Percentiles rank a stretch among this genome's conserved stretches.
Conservation (phyloP, 2,329 filamentous ascomycete genomes). For the Metarhizium brunneum region DNA sequence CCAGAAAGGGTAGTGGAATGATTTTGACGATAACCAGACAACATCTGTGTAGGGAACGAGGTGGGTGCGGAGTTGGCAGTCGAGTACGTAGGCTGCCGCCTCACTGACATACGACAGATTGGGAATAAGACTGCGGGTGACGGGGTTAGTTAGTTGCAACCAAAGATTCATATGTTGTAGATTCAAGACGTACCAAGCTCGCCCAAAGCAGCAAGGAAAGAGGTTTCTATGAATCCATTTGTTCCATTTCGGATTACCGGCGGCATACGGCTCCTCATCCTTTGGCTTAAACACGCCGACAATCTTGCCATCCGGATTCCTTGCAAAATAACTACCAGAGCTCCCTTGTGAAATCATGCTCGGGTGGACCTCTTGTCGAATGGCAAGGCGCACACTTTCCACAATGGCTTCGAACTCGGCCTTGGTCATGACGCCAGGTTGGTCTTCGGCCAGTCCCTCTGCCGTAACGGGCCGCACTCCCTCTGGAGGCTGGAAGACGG, state of each 20-base stretch:
- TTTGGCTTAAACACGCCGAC: conserved; percentile 99
- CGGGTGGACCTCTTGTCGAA: conserved; percentile 83
- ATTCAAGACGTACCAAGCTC: conserved; percentile 60
- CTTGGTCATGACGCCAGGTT: conserved; percentile 62
- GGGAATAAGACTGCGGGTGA: conserved; percentile 61
- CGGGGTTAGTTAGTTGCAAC: neutral
- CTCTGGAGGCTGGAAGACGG: conserved; percentile 89
- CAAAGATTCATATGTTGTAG: neutral
- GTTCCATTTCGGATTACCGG: conserved; percentile 96
- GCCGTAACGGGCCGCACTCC: conserved; percentile 72
- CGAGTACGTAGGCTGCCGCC: conserved; percentile 91
- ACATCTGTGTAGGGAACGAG: conserved; percentile 96
- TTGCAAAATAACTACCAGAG: conserved; percentile 95
- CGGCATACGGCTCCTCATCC: conserved; percentile 96
- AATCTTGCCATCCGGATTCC: conserved; percentile 84
- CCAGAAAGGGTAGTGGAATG: conserved; percentile 98
- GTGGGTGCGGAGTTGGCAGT: conserved; percentile 79
- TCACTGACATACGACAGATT: conserved; percentile 98
- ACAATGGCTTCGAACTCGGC: conserved; percentile 80
- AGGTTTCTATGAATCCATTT: conserved; percentile 99
- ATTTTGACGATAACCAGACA: conserved; percentile 87
- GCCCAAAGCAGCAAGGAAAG: conserved; percentile 93
- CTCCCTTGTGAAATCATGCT: conserved; percentile 96
- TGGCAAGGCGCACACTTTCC: conserved; percentile 82
- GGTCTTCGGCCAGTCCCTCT: conserved; percentile 57